Evolutionary conservation across 2,329 filamentous ascomycete genomes (phyloP).

Genomic region (Penicillium sp.): DNA sequence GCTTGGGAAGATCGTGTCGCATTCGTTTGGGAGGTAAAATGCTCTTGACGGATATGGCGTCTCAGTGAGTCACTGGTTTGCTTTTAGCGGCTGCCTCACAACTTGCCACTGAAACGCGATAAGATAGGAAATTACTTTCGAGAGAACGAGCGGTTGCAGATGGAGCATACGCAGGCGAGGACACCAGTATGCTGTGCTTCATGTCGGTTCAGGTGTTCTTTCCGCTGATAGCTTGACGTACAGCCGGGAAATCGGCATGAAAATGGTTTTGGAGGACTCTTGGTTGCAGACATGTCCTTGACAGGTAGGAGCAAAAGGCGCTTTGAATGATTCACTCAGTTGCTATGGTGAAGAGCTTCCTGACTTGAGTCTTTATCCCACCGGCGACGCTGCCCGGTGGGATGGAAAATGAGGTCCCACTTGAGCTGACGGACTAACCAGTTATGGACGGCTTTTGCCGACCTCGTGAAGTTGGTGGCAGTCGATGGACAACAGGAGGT

Average conservation of each 20-base stretch:
- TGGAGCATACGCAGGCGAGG: background rate
- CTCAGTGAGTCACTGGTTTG: background rate
- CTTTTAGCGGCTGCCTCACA: background rate
- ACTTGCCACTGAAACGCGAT: background rate
- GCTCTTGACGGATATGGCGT: background rate
- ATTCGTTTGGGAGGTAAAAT: background rate
- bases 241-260: background rate
- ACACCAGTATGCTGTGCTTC: background rate
- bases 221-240: background rate
- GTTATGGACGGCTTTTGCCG: too few relatives aligned
- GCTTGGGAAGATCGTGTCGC: background rate
- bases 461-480: too few relatives aligned
- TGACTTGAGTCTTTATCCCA: too few relatives aligned
- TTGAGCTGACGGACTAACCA: too few relatives aligned
- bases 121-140: background rate
- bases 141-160: background rate
- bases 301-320: too few relatives aligned
- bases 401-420: too few relatives aligned
- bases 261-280: slow-evolving; percentile 9
- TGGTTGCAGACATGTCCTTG: background rate
- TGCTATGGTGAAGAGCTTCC: too few relatives aligned
- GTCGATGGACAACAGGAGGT: too few relatives aligned
- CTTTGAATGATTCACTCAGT: too few relatives aligned
- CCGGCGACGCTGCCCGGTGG: too few relatives aligned
- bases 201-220: background rate